Evolutionary conservation across 352 stramenopile species (phyloP), one percentile per base, ranked within the genome.

Genomic region (Pythium dissotocum): DNA sequence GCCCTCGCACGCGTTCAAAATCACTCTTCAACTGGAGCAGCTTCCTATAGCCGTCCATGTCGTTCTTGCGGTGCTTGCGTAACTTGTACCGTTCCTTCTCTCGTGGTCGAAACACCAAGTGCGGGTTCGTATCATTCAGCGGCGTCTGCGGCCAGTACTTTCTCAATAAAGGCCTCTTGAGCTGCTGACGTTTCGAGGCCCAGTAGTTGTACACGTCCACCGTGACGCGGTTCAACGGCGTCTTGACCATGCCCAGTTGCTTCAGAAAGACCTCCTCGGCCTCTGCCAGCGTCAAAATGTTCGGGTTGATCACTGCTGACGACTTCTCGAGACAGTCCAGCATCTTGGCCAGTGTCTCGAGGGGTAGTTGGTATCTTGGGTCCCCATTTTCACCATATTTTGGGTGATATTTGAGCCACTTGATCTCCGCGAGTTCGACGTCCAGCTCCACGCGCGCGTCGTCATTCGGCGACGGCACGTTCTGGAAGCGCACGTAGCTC

Each of bases 51-150:
- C 91, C 93, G 66, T 98, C 95, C 64, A 98, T 82, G 80, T 99
- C 97, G 77, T 99, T 99, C 74, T 98, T 96, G 62, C 95, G 88
- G 67, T 98, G 97, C 70, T 98, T 98, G 9, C 96, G 85, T 8
- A 99, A 77, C 73, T 98, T 98, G 79, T 98, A 98, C 18, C 97
- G 96, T 77, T 99, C 88, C 77, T 99, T 99, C 72, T 99, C 95
- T 40, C 97, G 88, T 24, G 97, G 97, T 18, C 97, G 93, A 76
- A 99, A 99, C n/a, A 99, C 97, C 57, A 97, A 73, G 71, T 99
- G 97, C 33, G 98, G 98, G 79, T 99, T 99, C n/a, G 95, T 98
- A 79, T 99, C 97, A 59, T 98, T 98, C 0, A 94, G 76, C 7
- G 93, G 85, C 12, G 98, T 99, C 53, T 97, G 85, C 6, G 97